Base-by-base conservation (phyloP, 2,329 filamentous ascomycete species). In the Thermomyces lanuginosus region DNA sequence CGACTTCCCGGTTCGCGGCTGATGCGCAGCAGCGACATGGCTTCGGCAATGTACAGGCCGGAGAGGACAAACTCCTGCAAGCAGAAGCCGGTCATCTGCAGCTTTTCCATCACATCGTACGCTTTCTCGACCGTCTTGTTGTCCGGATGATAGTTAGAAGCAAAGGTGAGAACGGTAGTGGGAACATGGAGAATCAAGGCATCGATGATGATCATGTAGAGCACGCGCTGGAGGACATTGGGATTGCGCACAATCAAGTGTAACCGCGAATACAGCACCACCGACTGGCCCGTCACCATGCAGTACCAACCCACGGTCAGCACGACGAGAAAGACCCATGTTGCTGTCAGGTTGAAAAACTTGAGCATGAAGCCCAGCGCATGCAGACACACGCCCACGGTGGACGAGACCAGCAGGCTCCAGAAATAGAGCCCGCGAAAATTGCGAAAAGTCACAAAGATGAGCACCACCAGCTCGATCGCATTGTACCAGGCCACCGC, bases 21-120 rank as follows among this genome's bases (percentile, higher is more conserved):
- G 6, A 59, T 37, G 5, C 54, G 55, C 27, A 69, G 49, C 30
- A 68, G 55, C 57, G 54, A 58, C 31, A 62, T 43, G 0, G 66
- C 65, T 35, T 69, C 63, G 42, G 48, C 50, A 30, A 71, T 66
- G 41, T 67, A 70, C 11, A 66, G 46, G 1, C 51, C 50, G 1
- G 64, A 67, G 26, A 70, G 56, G 33, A 66, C 51, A 26, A 62
- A 53, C 31, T 70, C 66, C 37, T 70, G 66, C 8, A 68, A 28
- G 36, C 62, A 67, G 39, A 70, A 70, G 5, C 64, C 51, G 4
- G 61, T 63, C 41, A 69, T 61, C 38, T 70, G 64, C 10, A 69
- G 54, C 41, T 64, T 63, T 36, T 70, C 66, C 49, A 64, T 57
- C 17, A 59, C 39, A 22, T 56, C 53, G 39, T 60, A 61, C 5